phyloP scores from a whole-genome alignment of 2,329 filamentous ascomycete species.

The Pyrenochaeta sp. region DNA sequence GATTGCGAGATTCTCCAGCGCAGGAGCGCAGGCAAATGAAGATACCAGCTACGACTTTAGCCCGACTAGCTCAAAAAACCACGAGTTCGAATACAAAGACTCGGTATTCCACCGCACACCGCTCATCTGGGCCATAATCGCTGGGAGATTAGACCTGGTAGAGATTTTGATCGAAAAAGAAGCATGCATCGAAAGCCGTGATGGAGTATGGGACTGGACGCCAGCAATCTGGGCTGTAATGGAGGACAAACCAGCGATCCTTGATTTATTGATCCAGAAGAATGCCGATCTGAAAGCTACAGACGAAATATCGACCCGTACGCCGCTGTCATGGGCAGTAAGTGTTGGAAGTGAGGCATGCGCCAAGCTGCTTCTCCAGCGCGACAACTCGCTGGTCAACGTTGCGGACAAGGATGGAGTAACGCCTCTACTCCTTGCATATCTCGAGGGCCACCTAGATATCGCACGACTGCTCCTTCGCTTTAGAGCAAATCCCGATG shows the following conservation, averaged over 20 bases:
- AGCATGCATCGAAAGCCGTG: neutral
- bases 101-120: conserved; percentile 1
- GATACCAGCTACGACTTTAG: neutral
- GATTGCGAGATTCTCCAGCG: too few species aligned
- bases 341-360: conserved; percentile 1
- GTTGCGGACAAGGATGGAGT: neutral
- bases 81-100: conserved; percentile 1
- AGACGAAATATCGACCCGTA: neutral
- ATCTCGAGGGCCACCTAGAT: neutral
- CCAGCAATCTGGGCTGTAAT: conserved; percentile 6
- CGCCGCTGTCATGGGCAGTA: conserved; percentile 6
- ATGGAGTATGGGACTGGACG: conserved; percentile 1
- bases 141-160: neutral
- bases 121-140: conserved; percentile 6
- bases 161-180: neutral
- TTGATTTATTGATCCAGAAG: conserved; percentile 1
- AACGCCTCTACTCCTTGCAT: conserved; percentile 2
- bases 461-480: neutral
- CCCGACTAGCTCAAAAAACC: neutral
- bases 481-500: neutral
- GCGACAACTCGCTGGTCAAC: neutral
- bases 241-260: neutral
- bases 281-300: conserved; percentile 1
- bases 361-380: neutral
- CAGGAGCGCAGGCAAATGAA: too few species aligned